Evolutionary conservation across 805 yeast genomes (phyloP).

Genomic region (Saccharomycopsis sp.): DNA sequence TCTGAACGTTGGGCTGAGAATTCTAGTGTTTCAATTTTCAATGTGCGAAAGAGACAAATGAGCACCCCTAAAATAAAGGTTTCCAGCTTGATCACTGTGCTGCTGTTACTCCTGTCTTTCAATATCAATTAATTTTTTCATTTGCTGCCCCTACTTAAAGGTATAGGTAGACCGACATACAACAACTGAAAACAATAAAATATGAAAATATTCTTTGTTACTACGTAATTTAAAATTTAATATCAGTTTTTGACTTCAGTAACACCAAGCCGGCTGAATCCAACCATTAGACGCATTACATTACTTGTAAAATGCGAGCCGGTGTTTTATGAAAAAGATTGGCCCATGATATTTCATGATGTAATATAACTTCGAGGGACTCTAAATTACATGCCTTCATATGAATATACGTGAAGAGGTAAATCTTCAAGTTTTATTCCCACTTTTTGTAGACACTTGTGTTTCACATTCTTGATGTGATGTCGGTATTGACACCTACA

Average conservation of each 20-base stretch:
- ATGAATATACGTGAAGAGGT: background rate
- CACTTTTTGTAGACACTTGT: background rate
- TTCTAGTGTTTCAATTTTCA: background rate
- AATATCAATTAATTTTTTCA: background rate
- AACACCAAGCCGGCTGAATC: background rate
- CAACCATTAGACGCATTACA: background rate
- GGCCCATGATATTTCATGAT: background rate
- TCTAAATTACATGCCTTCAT: background rate
- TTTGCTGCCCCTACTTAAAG: background rate
- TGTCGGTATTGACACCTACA: background rate
- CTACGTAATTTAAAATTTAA: background rate
- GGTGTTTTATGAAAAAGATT: background rate
- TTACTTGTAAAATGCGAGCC: background rate
- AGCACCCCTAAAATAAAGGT: background rate
- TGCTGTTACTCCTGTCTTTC: background rate
- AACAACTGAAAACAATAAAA: background rate
- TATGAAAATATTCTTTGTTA: background rate
- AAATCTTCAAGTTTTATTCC: background rate
- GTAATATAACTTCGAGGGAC: background rate
- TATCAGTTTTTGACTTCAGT: background rate
- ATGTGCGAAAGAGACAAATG: background rate
- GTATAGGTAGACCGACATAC: background rate
- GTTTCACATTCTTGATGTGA: background rate
- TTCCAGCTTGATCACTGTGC: background rate
- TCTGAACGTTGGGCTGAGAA: background rate